Conservation (phyloP, 2,329 filamentous ascomycete genomes). For the Fusarium sp. region DNA sequence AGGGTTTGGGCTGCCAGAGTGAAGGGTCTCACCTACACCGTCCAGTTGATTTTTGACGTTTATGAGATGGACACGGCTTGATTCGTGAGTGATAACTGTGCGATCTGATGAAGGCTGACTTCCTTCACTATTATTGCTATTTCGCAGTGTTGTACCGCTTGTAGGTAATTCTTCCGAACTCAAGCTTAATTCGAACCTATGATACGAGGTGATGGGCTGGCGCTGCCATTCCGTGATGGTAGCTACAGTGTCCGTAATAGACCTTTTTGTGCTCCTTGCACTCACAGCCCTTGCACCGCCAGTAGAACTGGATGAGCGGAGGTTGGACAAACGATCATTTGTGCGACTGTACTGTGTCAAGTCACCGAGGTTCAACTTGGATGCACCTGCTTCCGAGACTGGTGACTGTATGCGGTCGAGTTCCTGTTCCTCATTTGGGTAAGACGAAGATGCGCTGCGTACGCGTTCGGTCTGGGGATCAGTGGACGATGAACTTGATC, state of each 20-base stretch:
- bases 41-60: conserved; percentile 45
- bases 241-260: conserved; percentile 46
- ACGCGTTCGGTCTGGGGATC: conserved; percentile 14
- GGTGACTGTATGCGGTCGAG: conserved; percentile 50
- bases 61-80: conserved; percentile 6
- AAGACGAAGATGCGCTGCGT: conserved; percentile 54
- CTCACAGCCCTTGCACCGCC: conserved; percentile 18
- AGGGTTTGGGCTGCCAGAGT: conserved; percentile 34
- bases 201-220: conserved; percentile 41
- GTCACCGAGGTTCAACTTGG: conserved; percentile 49
- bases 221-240: conserved; percentile 48
- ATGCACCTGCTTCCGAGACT: conserved; percentile 31
- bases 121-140: conserved; percentile 6
- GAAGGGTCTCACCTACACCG: conserved; percentile 37
- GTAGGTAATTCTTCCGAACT: conserved; percentile 47
- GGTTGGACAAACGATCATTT: conserved; percentile 50
- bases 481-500: conserved; percentile 30
- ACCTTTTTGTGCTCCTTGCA: conserved; percentile 38
- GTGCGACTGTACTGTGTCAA: conserved; percentile 50
- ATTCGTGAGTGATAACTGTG: background rate
- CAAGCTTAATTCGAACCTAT: conserved; percentile 47
- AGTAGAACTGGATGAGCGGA: conserved; percentile 50
- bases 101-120: background rate
- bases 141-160: conserved; percentile 22
- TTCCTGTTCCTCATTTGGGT: conserved; percentile 45